A percentile compares a stretch with the other conserved stretches of the same genome.
Conservation (phyloP, 2,329 filamentous ascomycete species). For the Cladosporium sp. region DNA sequence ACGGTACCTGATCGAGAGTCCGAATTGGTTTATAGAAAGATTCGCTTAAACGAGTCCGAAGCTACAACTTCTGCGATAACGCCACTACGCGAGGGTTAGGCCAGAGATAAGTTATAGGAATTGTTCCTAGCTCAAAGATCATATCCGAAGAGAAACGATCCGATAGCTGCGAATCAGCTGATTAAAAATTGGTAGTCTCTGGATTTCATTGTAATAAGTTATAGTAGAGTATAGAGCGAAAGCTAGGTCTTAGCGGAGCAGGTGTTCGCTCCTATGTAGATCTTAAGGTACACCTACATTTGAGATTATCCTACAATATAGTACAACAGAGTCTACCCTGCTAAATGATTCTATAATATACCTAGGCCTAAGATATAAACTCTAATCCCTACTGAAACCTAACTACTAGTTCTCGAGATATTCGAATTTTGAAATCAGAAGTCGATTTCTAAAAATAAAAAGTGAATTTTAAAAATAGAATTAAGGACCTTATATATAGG, state of each 20-base stretch:
- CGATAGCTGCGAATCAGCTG: conserved; percentile 47
- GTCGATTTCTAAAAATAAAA: too few species aligned
- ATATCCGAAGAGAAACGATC: conserved; percentile 48
- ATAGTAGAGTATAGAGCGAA: not conserved
- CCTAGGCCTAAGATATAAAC: too few species aligned
- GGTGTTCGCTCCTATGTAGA: not conserved
- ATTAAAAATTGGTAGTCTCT: conserved; percentile 32
- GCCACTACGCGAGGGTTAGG: not conserved
- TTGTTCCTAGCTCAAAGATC: conserved; percentile 37
- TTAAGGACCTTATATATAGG: too few species aligned
- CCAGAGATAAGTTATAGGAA: not conserved
- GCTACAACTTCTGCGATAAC: conserved; percentile 31
- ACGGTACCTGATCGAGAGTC: conserved; percentile 27
- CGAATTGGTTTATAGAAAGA: conserved; percentile 24
- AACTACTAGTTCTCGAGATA: too few species aligned
- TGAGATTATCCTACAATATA: not conserved
- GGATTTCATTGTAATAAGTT: conserved; percentile 22
- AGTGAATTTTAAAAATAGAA: too few species aligned
- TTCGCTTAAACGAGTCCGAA: conserved; percentile 25
- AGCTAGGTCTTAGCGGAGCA: not conserved
- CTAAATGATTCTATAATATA: too few species aligned
- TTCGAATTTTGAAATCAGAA: too few species aligned
- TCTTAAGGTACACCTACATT: not conserved
- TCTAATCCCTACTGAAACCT: too few species aligned
- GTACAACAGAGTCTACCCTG: not conserved